Evolutionary conservation across 495 filamentous ascomycete genomes (phyloP).

Genomic region (Cudoniella acicularis): DNA sequence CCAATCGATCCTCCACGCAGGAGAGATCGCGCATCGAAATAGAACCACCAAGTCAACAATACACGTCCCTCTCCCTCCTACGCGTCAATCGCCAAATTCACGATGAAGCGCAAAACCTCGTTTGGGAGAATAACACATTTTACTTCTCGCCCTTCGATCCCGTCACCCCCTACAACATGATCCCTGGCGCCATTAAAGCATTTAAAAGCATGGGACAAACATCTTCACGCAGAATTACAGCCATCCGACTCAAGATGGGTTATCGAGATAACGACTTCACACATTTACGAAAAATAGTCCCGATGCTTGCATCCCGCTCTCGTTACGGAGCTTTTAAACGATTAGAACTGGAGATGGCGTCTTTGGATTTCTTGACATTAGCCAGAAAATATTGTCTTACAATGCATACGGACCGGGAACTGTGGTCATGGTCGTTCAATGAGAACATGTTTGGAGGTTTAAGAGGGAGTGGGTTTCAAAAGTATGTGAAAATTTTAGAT

Average conservation of each 20-base stretch:
- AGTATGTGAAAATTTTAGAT: no score
- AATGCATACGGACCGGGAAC: background rate
- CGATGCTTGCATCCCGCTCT: background rate
- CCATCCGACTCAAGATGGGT: conserved; percentile 1
- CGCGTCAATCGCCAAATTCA: conserved; percentile 18
- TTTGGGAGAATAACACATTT: conserved; percentile 19
- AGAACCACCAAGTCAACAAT: background rate
- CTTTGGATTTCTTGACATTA: no score
- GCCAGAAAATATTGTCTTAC: no score
- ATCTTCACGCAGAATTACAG: conserved; percentile 10
- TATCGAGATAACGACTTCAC: background rate
- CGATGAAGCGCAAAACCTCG: conserved; percentile 12
- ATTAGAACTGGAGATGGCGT: background rate
- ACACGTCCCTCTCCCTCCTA: conserved; percentile 11
- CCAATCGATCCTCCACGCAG: background rate
- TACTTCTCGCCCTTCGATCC: conserved; percentile 7
- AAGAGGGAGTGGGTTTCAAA: no score
- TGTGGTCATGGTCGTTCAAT: no score
- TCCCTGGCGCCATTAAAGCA: background rate
- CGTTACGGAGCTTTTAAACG: background rate
- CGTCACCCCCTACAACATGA: background rate
- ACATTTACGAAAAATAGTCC: background rate
- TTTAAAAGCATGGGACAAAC: conserved; percentile 21
- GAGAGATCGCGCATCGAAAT: background rate
- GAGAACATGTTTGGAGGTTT: no score